These are phyloP conservation scores for Aphanomyces astaci DNA, from an alignment of 352 stramenopile genomes.

Conservation along the genomic window DNA sequence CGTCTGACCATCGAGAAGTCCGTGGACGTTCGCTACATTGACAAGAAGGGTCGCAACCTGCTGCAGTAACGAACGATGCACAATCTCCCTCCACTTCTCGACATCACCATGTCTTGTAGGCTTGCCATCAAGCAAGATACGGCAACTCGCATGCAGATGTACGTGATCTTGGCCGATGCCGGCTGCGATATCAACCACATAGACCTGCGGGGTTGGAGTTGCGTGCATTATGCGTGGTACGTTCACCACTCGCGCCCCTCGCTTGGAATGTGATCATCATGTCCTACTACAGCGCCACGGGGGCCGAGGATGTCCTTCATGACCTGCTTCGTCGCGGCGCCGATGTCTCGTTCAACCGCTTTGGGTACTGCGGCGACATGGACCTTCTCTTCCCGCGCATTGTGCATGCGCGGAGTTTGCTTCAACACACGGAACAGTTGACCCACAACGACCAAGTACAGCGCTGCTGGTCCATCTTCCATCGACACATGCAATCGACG, in stretches of 20 bases:
- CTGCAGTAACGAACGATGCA: conserved; percentile 43
- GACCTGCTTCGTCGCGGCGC: conserved; percentile 70
- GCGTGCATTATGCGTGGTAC: conserved; percentile 80
- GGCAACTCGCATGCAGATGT: conserved; percentile 64
- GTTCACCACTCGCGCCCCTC: no score
- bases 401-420: conserved; percentile 60
- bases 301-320: conserved; percentile 55
- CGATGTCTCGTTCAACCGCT: conserved; percentile 70
- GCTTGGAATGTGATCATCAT: no score
- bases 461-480: conserved; percentile 66
- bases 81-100: not conserved
- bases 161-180: conserved; percentile 77
- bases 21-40: conserved; percentile 65
- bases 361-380: conserved; percentile 71
- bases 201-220: conserved; percentile 78
- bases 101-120: conserved; percentile 27
- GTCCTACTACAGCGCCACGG: conserved; percentile 45
- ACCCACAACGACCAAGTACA: conserved; percentile 77
- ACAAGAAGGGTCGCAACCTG: conserved; percentile 69
- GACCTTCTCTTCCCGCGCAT: conserved; percentile 82
- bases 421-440: conserved; percentile 82
- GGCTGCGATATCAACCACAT: conserved; percentile 81
- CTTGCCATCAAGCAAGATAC: conserved; percentile 75
- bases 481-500: conserved; percentile 51
- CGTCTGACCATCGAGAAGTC: conserved; percentile 79